These are phyloP conservation scores for Teunomyces gatunensis DNA, from an alignment of 805 yeast species.

Conservation along the genomic window DNA sequence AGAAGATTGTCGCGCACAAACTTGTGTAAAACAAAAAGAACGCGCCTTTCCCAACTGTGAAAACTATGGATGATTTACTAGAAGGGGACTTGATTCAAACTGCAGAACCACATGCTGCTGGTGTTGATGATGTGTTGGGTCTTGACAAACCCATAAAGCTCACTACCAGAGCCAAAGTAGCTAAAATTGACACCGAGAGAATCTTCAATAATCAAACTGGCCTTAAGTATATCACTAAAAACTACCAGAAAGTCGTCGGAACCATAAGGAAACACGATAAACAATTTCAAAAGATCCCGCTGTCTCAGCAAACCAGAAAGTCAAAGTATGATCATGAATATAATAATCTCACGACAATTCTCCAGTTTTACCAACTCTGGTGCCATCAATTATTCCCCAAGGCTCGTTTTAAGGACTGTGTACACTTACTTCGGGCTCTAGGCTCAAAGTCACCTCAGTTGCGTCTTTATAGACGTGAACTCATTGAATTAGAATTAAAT, in stretches of 20 bases:
- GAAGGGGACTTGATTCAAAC: not conserved
- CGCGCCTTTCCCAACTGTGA: not conserved
- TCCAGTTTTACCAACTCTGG: constrained; percentile 46
- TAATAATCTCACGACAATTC: constrained; percentile 31
- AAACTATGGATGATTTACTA: constrained; percentile 4
- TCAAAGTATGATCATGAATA: constrained; percentile 29
- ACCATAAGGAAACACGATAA: constrained; percentile 29
- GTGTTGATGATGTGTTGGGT: constrained; percentile 27
- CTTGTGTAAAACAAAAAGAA: not conserved
- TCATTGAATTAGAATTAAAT: constrained; percentile 26
- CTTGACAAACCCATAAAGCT: constrained; percentile 36
- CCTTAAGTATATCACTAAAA: constrained; percentile 28
- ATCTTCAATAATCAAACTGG: constrained; percentile 34
- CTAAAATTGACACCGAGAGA: constrained; percentile 40
- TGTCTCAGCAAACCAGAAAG: constrained; percentile 10
- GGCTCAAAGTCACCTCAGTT: constrained; percentile 44
- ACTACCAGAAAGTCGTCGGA: constrained; percentile 25
- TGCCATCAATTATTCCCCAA: constrained; percentile 62
- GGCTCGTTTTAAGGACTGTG: constrained; percentile 71
- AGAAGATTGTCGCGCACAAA: not conserved
- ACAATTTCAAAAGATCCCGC: constrained; percentile 13
- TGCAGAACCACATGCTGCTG: not conserved
- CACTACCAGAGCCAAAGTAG: constrained; percentile 28
- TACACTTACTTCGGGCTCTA: constrained; percentile 49
- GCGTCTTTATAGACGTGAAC: constrained; percentile 23